phyloP scores from a whole-genome alignment of 73 alveolate genomes.

The Effrenium voratum region DNA sequence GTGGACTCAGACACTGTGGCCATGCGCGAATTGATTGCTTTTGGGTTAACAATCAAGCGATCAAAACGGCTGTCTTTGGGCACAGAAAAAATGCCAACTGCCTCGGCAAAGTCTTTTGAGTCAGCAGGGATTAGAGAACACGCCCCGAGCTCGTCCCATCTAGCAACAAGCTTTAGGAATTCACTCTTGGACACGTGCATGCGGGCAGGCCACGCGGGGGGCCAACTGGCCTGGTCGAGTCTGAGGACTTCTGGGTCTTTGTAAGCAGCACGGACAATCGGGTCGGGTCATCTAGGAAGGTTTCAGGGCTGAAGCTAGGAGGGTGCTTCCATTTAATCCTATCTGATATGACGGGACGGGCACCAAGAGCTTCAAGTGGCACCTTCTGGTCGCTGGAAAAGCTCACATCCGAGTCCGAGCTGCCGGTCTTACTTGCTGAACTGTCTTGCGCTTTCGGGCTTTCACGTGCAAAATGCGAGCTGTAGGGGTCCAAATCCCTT shows the following conservation, averaged over 20 bases:
- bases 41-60: neutral
- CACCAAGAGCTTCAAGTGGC: neutral
- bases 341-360: neutral
- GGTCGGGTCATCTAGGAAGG: neutral
- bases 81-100: conserved; percentile 29
- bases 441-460: neutral
- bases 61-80: neutral
- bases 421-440: neutral
- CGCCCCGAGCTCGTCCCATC: neutral
- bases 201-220: neutral
- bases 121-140: neutral
- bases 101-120: neutral
- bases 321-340: neutral
- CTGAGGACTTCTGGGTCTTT: neutral
- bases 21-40: neutral
- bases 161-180: neutral
- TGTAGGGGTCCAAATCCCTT: neutral
- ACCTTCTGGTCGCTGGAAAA: neutral
- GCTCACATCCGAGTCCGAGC: too few species aligned
- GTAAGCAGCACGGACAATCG: neutral
- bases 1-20: neutral
- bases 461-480: neutral
- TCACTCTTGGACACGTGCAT: neutral
- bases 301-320: neutral
- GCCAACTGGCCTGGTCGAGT: neutral